A percentile compares a stretch with the other conserved stretches of the same genome.
Evolutionary conservation across 2,329 filamentous ascomycete genomes (phyloP).

Genomic region (Xylaria polymorpha): DNA sequence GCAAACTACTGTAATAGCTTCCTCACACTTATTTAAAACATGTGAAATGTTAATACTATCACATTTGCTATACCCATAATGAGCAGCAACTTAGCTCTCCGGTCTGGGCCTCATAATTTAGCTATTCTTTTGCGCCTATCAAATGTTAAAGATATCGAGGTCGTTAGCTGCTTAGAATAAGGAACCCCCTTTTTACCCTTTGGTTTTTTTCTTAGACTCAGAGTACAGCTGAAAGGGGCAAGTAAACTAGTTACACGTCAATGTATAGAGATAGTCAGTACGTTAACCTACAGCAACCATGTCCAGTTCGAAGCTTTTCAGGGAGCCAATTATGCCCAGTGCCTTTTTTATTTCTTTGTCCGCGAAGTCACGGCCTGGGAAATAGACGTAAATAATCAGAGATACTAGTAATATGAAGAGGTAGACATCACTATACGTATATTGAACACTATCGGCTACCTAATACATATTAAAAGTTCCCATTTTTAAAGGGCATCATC

Average conservation of each 20-base stretch:
- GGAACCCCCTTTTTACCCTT: too few species aligned
- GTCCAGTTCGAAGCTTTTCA: background rate
- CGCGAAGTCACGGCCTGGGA: background rate
- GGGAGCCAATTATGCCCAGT: background rate
- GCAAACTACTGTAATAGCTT: background rate
- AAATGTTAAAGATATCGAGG: background rate
- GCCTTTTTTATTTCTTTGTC: background rate
- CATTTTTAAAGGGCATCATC: background rate
- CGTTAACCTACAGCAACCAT: background rate
- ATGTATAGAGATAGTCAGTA: background rate
- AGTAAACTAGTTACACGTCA: background rate
- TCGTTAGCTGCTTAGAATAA: background rate
- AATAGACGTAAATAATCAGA: background rate
- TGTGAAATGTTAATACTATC: background rate
- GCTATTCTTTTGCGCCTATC: background rate
- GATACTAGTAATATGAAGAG: background rate
- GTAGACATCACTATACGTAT: too few species aligned
- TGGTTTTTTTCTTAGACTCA: too few species aligned
- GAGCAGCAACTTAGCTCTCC: background rate
- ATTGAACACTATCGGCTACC: too few species aligned
- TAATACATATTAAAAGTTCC: background rate
- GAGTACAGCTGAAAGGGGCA: background rate
- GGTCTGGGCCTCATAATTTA: background rate
- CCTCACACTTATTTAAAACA: too few species aligned
- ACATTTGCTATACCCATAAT: background rate